These are phyloP conservation scores for Blastobotrys serpentis DNA, from an alignment of 1,139 yeast species.

Conservation along the genomic window DNA sequence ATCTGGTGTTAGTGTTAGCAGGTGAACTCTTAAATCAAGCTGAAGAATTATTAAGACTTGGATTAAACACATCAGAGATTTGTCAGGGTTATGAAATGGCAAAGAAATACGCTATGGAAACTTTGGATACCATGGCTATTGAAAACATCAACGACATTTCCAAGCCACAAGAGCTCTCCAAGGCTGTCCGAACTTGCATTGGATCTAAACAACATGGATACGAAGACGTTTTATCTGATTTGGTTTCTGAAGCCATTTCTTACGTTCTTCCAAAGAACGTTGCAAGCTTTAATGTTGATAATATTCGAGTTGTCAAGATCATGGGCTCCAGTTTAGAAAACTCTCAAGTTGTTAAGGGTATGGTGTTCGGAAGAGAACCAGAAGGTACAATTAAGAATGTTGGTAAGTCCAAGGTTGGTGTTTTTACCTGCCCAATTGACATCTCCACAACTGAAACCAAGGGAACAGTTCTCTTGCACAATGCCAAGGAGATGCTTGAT, in stretches of 20 bases:
- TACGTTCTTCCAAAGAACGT: conserved; percentile 70
- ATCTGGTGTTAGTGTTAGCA: conserved; percentile 74
- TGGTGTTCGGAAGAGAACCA: conserved; percentile 97
- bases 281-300: conserved; percentile 78
- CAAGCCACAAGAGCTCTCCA: conserved; percentile 57
- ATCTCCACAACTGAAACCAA: conserved; percentile 94
- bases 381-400: conserved; percentile 81
- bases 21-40: conserved; percentile 85
- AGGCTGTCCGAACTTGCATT: conserved; percentile 82
- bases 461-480: conserved; percentile 92
- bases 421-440: conserved; percentile 91
- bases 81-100: conserved; percentile 89
- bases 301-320: conserved; percentile 89
- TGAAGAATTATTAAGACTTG: conserved; percentile 78
- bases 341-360: conserved; percentile 86
- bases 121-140: conserved; percentile 61
- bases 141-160: conserved; percentile 61
- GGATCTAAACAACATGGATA: conserved; percentile 92
- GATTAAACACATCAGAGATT: conserved; percentile 85
- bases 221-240: conserved; percentile 70
- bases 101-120: conserved; percentile 63
- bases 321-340: conserved; percentile 83
- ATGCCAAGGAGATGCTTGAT: conserved; percentile 95
- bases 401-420: conserved; percentile 76
- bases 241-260: conserved; percentile 86